A percentile compares a stretch with the other conserved stretches of the same genome.
phyloP scores from a whole-genome alignment of 1,284 basidiomycete species.

The Xerocomus alliaceus region DNA sequence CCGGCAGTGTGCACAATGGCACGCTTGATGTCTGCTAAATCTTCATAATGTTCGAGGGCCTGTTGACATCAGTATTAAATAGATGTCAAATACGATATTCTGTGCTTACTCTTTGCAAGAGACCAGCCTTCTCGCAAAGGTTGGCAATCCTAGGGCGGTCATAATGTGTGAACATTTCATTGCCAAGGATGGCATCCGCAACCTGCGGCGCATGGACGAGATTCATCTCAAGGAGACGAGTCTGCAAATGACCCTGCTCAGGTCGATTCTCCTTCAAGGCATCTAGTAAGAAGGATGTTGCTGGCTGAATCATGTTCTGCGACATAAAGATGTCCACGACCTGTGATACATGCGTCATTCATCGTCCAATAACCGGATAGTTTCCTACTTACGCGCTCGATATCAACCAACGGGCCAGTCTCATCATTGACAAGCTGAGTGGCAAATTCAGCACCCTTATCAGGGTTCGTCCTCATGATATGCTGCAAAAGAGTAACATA shows the following conservation, averaged over 20 bases:
- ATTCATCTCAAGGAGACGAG: constrained; percentile 98
- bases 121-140: constrained; percentile 97
- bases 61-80: constrained; percentile 42
- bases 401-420: constrained; percentile 88
- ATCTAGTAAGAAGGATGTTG: constrained; percentile 97
- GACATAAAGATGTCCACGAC: constrained; percentile 99
- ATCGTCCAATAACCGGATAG: background rate
- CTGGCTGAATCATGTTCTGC: constrained; percentile 99
- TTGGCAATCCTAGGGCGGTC: constrained; percentile 97
- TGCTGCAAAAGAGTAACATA: constrained; percentile 96
- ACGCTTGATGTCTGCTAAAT: constrained; percentile 96
- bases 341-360: constrained; percentile 44
- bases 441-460: constrained; percentile 98
- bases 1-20: constrained; percentile 93
- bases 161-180: constrained; percentile 98
- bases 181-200: constrained; percentile 98
- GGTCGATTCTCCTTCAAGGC: constrained; percentile 99
- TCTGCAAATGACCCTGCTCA: constrained; percentile 96
- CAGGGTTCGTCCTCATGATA: constrained; percentile 95
- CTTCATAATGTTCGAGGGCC: constrained; percentile 99
- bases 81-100: background rate
- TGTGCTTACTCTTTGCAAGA: constrained; percentile 82
- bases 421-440: constrained; percentile 96
- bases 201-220: constrained; percentile 97
- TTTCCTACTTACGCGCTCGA: constrained; percentile 76